Base-by-base conservation (phyloP, 208 protist species). In the Phytomonas francai region DNA sequence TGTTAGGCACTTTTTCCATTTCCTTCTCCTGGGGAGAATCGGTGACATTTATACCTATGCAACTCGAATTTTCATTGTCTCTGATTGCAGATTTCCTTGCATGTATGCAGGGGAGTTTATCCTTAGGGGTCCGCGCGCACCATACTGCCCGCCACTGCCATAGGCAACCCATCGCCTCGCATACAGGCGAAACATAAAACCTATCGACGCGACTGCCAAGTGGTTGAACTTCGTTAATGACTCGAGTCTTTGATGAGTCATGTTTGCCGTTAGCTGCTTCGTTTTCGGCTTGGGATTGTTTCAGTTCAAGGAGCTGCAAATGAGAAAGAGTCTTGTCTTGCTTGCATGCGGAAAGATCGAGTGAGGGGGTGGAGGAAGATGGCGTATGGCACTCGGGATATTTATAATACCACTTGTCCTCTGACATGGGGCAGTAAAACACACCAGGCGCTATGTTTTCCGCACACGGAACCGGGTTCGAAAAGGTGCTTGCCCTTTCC, bases 131-230 rank as follows among this genome's bases (percentile, higher is more conserved):
- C 36, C 16, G 34, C 27, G 28, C 36, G 66, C 31, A 30, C 29
- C 29, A 34, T n/a, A 65, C 68, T 25, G 84, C 67, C 12, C 87
- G 83, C 84, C 87, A 92, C 65, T 92, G 87, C 84, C 87, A 92
- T 28, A 89, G 77, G 31, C 71, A 78, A 5, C 78, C 73, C 32
- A 34, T 14, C 42, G 73, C 67, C 70, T 78, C 73, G 58, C 82
- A 83, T 42, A 92, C 81, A 3, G 84, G 78, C 4, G 87, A 92
- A 0, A 84, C 63, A 14, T 39, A 54, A 56, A 80, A 80, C 25
- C 58, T 8, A 2, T 60, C 30, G 22, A 74, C 63, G 16, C 70
- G 69, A 1, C 67, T 49, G 33, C 58, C 30, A 77, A 76, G 28
- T 29, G 28, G 28, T 31, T 59, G 36, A 59, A 12, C 28, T 9